These are phyloP conservation scores for Fomes fomentarius DNA, from an alignment of 1,284 basidiomycete species.

Conservation along the genomic window DNA sequence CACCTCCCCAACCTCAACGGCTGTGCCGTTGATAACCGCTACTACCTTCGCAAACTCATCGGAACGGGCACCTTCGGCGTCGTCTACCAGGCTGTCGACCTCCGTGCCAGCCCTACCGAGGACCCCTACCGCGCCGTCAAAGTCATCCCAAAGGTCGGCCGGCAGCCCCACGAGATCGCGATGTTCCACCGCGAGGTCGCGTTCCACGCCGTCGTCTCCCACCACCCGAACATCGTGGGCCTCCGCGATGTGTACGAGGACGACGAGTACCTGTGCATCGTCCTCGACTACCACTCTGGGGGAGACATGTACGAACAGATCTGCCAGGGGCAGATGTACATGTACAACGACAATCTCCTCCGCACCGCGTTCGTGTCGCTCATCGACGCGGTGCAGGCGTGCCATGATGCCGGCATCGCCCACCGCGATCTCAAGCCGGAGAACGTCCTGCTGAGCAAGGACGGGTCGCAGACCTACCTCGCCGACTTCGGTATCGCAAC, in stretches of 20 bases:
- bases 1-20: slow-evolving; percentile 22
- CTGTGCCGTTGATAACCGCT: slow-evolving; percentile 5
- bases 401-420: slow-evolving; percentile 61
- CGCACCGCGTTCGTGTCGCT: slow-evolving; percentile 60
- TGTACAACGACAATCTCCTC: slow-evolving; percentile 52
- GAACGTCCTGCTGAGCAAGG: slow-evolving; percentile 59
- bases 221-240: slow-evolving; percentile 60
- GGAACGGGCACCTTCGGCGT: slow-evolving; percentile 36
- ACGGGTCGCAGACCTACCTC: slow-evolving; percentile 52
- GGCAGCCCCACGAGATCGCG: background rate
- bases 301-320: slow-evolving; percentile 70
- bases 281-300: slow-evolving; percentile 64
- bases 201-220: slow-evolving; percentile 57
- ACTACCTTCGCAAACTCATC: slow-evolving; percentile 24
- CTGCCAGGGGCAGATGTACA: slow-evolving; percentile 50
- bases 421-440: slow-evolving; percentile 78
- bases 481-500: slow-evolving; percentile 75
- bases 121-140: slow-evolving; percentile 29
- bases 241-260: slow-evolving; percentile 62
- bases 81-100: slow-evolving; percentile 37
- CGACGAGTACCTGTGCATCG: slow-evolving; percentile 57
- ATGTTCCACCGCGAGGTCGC: slow-evolving; percentile 27
- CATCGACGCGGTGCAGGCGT: slow-evolving; percentile 64
- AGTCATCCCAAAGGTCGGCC: slow-evolving; percentile 26
- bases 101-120: slow-evolving; percentile 4